Evolutionary conservation across 768 basidiomycete genomes (phyloP), one percentile per base, ranked within the genome.

Genomic region (Mycena crocata): DNA sequence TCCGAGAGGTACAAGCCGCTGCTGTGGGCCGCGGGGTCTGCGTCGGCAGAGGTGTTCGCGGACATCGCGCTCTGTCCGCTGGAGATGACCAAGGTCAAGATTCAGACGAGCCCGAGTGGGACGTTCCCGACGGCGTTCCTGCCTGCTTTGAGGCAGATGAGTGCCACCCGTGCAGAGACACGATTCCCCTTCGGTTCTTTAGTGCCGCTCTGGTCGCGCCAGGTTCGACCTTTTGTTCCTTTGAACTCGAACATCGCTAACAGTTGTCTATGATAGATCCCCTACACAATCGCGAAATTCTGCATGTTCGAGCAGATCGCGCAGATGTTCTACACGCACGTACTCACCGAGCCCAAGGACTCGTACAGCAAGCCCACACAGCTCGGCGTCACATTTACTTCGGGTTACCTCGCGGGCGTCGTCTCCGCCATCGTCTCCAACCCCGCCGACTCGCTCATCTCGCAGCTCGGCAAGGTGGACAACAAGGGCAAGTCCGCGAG

Each of bases 251-350:
- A 56, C 3, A 2, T 7, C 19, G 19, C 40, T 44, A 35, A 52
- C 14, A 28, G 7, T 26, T 5, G 26, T 26, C 26, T 23, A 21
- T 14, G 17, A 15, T 26, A 97, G 92, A 94, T 96, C 73, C 96
- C 96, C 52, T 97, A 98, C 86, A 97, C 96, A 74, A 95, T 97
- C 94, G 95, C 95, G 84, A 97, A 97, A 83, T 97, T 97, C 88
- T 94, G 88, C 88, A 94, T 93, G 87, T 96, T 90, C 80, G 94
- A 96, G 79, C 89, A 91, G 85, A 91, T 91, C 71, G 93, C 91
- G 77, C 85, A 89, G 75, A 78, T 92, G 72, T 95, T 96, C 85
- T 94, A 94, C 81, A 94, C 91, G 68, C 89, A 92, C 76, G 91
- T 94, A 78, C 91, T 96, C 81, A 86, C 90, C 40, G 81, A 84